Evolutionary conservation across 805 yeast genomes (phyloP), one percentile per base, ranked within the genome.

Genomic region (Candida broadrunensis): DNA sequence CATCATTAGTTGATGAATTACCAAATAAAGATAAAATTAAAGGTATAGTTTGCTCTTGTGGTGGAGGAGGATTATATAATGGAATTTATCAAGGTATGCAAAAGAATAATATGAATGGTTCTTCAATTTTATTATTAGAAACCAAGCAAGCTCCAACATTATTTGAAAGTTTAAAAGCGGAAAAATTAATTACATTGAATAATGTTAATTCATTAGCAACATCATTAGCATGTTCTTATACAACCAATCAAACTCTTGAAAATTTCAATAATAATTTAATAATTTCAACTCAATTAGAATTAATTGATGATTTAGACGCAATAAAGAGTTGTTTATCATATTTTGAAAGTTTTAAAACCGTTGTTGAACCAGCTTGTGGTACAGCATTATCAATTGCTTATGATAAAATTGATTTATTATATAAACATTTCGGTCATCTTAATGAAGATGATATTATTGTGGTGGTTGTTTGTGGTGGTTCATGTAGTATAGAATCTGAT

Each of bases 331-430:
- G 82, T 37, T 51, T 78, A 19, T 63, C 58, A 33, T 80, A 73
- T 49, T 75, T 80, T 5, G 53, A 66, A 2, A 79, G 78, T 42
- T 78, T 68, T 46, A 74, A 75, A 41, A 62, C 66, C 35, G 60
- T 78, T 18, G 76, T 81, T 0, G 88, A 83, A 55, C 88, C 88
- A 0, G 88, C 88, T 1, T 83, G 88, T 57, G 88, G 88, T 3
- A 85, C 85, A 2, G 78, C 87, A 0, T 55, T 83, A 21, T 73
- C 82, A 17, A 67, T 80, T 15, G 73, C 71, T n/a, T 75, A 72
- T 49, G 54, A 70, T 35, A 58, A 60, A 44, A 37, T 61, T 11
- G 58, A 54, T 4, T 41, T 61, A 17, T 44, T 73, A 29, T 43
- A 47, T 20, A 42, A 60, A 16, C 35, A 45, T 17, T 52, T 60